phyloP scores from a whole-genome alignment of 73 alveolate species.

The Paramecium biaurelia region DNA sequence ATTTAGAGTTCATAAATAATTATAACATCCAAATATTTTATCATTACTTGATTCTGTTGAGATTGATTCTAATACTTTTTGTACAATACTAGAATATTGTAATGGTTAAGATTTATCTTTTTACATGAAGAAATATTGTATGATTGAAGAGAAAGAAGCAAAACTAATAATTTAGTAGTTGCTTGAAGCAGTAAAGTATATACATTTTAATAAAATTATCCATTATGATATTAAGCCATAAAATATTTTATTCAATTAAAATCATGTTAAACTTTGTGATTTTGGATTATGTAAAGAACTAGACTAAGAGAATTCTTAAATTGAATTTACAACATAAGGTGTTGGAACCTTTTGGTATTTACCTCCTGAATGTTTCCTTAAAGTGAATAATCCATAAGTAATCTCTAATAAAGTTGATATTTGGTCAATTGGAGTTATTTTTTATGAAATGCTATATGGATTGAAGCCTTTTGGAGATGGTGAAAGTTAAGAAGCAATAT shows the following conservation, averaged over 20 bases:
- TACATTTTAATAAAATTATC: constrained; percentile 76
- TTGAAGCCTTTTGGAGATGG: constrained; percentile 66
- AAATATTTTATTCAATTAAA: constrained; percentile 80
- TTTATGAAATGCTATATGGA: constrained; percentile 67
- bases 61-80: constrained; percentile 84
- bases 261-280: constrained; percentile 84
- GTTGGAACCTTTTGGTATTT: constrained; percentile 93
- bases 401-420: constrained; percentile 65
- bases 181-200: constrained; percentile 28
- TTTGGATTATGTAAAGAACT: constrained; percentile 87
- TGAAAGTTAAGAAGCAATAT: constrained; percentile 25
- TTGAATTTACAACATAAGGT: constrained; percentile 84
- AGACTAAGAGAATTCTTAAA: constrained; percentile 74
- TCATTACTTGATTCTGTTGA: constrained; percentile 83
- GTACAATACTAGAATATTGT: constrained; percentile 84
- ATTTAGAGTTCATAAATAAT: constrained; percentile 77
- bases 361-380: constrained; percentile 88
- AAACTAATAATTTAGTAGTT: constrained; percentile 76
- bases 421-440: constrained; percentile 72
- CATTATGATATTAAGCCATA: constrained; percentile 91
- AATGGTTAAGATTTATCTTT: constrained; percentile 85
- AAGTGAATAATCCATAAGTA: constrained; percentile 64
- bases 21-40: constrained; percentile 80
- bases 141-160: constrained; percentile 85
- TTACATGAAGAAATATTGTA: constrained; percentile 75